Evolutionary conservation across 176 grass and related monocot genomes (phyloP).

Genomic region (Eragrostis curvula): DNA sequence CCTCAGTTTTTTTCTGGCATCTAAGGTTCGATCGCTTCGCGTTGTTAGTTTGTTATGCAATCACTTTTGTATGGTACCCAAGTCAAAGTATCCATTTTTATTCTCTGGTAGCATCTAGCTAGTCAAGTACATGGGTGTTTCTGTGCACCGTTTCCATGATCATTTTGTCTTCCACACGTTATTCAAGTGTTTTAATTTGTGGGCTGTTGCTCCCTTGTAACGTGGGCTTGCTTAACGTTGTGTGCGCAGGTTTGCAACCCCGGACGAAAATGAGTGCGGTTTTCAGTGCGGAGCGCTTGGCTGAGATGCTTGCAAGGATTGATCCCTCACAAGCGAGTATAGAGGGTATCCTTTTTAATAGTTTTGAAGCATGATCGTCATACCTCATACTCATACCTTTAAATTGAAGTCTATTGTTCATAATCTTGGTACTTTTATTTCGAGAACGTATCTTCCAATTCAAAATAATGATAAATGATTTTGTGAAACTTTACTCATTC

Average conservation of each 20-base stretch:
- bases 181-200: background rate
- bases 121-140: too few relatives aligned
- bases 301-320: constrained; percentile 75
- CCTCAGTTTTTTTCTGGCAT: too few relatives aligned
- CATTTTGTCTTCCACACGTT: background rate
- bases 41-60: too few relatives aligned
- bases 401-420: background rate
- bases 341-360: constrained; percentile 82
- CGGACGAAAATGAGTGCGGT: constrained; percentile 63
- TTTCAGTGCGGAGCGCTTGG: constrained; percentile 71
- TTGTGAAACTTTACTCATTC: constrained; percentile 18
- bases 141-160: background rate
- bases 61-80: too few relatives aligned
- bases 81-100: too few relatives aligned
- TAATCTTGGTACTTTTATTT: background rate
- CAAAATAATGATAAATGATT: background rate
- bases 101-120: too few relatives aligned
- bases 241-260: constrained; percentile 43
- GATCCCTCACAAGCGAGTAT: constrained; percentile 83
- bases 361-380: constrained; percentile 2
- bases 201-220: background rate
- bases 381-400: background rate
- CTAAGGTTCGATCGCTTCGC: too few relatives aligned
- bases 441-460: background rate
- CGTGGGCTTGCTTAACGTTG: background rate